phyloP scores from a whole-genome alignment of 257 asterid genomes.

The Osmanthus fragrans region DNA sequence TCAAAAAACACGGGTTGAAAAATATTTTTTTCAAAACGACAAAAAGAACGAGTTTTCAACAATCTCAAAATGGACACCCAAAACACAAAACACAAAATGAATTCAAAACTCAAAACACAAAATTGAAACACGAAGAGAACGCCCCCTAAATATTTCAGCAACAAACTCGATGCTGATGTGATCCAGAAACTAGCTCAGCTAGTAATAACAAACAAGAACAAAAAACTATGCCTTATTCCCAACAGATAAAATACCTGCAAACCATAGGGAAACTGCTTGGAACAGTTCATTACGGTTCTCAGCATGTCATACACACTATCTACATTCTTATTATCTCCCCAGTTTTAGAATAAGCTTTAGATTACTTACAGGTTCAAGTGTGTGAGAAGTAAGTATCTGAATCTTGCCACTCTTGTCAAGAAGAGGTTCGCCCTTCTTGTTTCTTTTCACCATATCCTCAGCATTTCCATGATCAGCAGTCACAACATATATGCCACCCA shows the following conservation, averaged over 20 bases:
- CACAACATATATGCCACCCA: constrained; percentile 89
- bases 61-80: too few relatives aligned
- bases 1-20: too few relatives aligned
- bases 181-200: neutral
- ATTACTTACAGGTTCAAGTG: constrained; percentile 77
- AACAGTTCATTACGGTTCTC: neutral
- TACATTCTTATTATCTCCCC: neutral
- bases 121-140: too few relatives aligned
- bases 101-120: too few relatives aligned
- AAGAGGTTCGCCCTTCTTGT: constrained; percentile 93
- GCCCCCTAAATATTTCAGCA: neutral
- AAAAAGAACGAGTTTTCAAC: too few relatives aligned
- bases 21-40: too few relatives aligned
- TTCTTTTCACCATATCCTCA: constrained; percentile 97
- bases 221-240: neutral
- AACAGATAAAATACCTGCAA: neutral
- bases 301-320: neutral
- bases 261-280: neutral
- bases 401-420: constrained; percentile 85
- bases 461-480: constrained; percentile 99
- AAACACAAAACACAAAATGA: too few relatives aligned
- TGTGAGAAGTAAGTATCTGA: constrained; percentile 93
- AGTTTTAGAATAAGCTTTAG: neutral
- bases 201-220: neutral
- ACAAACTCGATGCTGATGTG: neutral